A percentile compares a stretch with the other conserved stretches of the same genome.
Conservation (phyloP, 805 yeast genomes). For the Yarrowia deformans region DNA sequence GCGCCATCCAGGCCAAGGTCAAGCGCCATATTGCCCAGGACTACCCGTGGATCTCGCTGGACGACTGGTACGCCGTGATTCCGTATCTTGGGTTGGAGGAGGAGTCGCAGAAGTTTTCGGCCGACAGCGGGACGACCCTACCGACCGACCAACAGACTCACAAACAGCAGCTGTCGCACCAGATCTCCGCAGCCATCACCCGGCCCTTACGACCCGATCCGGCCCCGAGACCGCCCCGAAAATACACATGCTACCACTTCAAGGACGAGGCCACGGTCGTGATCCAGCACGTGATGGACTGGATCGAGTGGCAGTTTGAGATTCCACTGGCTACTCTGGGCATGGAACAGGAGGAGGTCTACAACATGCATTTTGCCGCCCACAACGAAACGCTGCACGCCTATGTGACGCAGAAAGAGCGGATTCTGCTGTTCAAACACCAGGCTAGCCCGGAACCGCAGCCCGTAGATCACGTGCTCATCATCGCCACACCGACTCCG, state of each 20-base stretch:
- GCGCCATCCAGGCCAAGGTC: conserved; percentile 12
- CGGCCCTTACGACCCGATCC: conserved; percentile 1
- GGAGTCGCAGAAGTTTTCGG: neutral
- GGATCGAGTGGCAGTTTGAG: conserved; percentile 18
- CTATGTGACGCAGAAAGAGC: neutral
- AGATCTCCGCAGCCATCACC: neutral
- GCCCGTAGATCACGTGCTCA: neutral
- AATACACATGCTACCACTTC: conserved; percentile 20
- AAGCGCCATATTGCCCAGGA: neutral
- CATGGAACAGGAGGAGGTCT: conserved; percentile 8
- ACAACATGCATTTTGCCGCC: neutral
- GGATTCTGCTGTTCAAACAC: conserved; percentile 5
- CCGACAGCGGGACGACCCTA: neutral
- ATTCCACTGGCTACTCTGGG: neutral
- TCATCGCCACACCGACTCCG: neutral
- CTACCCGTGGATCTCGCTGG: conserved; percentile 8
- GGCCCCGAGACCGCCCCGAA: neutral
- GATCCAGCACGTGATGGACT: neutral
- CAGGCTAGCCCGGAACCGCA: neutral
- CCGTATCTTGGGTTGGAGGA: neutral
- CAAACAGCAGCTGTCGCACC: neutral
- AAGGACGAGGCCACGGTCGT: neutral
- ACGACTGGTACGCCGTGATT: conserved; percentile 17
- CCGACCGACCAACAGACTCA: neutral
- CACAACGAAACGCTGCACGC: neutral